Evolutionary conservation across 768 basidiomycete species (phyloP), one percentile per base, ranked within the genome.

Genomic region (Kwoniella sp.): DNA sequence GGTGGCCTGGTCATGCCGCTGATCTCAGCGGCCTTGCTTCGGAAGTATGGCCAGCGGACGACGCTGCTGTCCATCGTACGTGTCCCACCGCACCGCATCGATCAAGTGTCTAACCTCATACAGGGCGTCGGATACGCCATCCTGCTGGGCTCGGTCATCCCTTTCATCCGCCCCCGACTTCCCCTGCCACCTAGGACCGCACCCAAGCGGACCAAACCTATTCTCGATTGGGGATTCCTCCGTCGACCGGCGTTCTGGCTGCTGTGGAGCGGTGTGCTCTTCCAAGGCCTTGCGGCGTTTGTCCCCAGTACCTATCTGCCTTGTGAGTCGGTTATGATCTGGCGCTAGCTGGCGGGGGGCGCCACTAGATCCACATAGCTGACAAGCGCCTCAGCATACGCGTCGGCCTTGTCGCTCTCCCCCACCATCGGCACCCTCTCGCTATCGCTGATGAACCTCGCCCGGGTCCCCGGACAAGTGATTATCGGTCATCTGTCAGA

Each of bases 1-100:
- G 61, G 61, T 8, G 61, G 61, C 11, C 47, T 63, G 10, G 46
- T 59, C n/a, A 59, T 63, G 46, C 61, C 61, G 20, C 47, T 63
- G 31, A 50, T 63, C 17, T 52, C 57, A 2, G 41, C 37, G 11
- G 54, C 53, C 7, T 39, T 63, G 10, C 33, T 63, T 14, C 26
- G 49, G 22, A 28, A 33, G 11, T 63, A 43, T 28, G 61, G 61
- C 0, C 45, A 44, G 31, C 45, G 46, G 19, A 59, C 57, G 15
- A 59, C 57, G 19, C 44, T 59, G 3, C 15, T 63, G 8, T 40
- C 57, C 5, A 50, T 59, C 19, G 57, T 59, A 25, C 10, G 57
- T 55, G 22, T 26, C 27, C 23, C 14, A 8, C 17, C 25, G 31
- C 12, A 9, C 17, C 9, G 22, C 11, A 20, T 26, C 9, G 15